These are phyloP conservation scores for Aspergillus campestris DNA, from an alignment of 495 filamentous ascomycete species.

Conservation along the genomic window DNA sequence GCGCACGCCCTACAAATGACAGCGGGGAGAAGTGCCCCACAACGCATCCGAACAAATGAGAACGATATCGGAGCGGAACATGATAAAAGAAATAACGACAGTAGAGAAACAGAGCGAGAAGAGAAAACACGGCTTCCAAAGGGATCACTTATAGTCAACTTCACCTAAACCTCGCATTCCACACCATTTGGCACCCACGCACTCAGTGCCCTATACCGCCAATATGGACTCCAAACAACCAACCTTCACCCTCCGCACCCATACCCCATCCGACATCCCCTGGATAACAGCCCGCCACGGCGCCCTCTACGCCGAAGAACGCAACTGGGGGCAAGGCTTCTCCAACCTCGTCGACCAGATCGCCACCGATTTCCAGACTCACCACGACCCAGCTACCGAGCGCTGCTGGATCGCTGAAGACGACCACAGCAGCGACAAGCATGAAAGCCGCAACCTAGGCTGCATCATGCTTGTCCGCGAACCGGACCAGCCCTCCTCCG, in stretches of 20 bases:
- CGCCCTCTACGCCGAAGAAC: slow-evolving; percentile 17
- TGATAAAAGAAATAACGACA: too few relatives aligned
- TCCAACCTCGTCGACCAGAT: slow-evolving; percentile 17
- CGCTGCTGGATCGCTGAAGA: slow-evolving; percentile 26
- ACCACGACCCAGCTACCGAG: slow-evolving; percentile 15
- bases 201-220: too few relatives aligned
- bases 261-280: slow-evolving; percentile 20
- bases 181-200: too few relatives aligned
- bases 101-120: too few relatives aligned
- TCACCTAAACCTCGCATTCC: too few relatives aligned
- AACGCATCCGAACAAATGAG: too few relatives aligned
- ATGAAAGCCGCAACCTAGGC: slow-evolving; percentile 14
- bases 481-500: slow-evolving; percentile 5
- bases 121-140: too few relatives aligned
- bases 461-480: slow-evolving; percentile 24
- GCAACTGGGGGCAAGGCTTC: slow-evolving; percentile 17
- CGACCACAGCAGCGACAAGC: slow-evolving; percentile 21
- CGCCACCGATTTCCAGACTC: slow-evolving; percentile 17
- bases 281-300: slow-evolving; percentile 21
- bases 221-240: slow-evolving; percentile 2
- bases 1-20: too few relatives aligned
- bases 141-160: too few relatives aligned
- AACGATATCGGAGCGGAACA: too few relatives aligned
- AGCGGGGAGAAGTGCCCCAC: too few relatives aligned
- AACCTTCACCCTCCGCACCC: slow-evolving; percentile 5